These are phyloP conservation scores for Penicillium sp. DNA, from an alignment of 2,329 filamentous ascomycete genomes.

Conservation along the genomic window DNA sequence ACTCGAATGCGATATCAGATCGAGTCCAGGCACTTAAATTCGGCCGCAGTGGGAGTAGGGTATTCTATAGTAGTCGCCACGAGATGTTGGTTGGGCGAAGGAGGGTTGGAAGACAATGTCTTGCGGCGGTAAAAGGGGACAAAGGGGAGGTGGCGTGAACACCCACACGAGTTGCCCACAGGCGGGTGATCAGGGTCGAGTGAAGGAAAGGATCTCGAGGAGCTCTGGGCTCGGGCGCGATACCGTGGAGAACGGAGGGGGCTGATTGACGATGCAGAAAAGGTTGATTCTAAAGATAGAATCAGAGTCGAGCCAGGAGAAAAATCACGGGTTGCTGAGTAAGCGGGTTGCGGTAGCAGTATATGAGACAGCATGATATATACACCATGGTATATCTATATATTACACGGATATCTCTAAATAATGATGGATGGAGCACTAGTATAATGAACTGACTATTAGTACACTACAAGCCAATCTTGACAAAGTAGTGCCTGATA, in stretches of 20 bases:
- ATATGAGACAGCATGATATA: no score
- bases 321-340: not conserved
- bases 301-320: constrained; percentile 19
- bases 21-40: not conserved
- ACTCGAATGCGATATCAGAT: not conserved
- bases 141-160: not conserved
- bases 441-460: no score
- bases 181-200: no score
- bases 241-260: constrained; percentile 18
- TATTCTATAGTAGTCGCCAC: no score
- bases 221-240: constrained; percentile 7
- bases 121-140: not conserved
- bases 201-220: constrained; percentile 4
- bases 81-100: no score
- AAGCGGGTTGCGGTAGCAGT: no score
- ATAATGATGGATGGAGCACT: no score
- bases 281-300: constrained; percentile 36
- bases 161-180: no score
- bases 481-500: no score
- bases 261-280: constrained; percentile 32
- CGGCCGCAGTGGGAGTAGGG: not conserved
- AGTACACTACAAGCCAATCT: no score
- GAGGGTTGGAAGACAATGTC: not conserved
- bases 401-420: no score
- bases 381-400: no score